Base-by-base conservation (phyloP, 2,329 filamentous ascomycete species). In the Phialophora tarda region DNA sequence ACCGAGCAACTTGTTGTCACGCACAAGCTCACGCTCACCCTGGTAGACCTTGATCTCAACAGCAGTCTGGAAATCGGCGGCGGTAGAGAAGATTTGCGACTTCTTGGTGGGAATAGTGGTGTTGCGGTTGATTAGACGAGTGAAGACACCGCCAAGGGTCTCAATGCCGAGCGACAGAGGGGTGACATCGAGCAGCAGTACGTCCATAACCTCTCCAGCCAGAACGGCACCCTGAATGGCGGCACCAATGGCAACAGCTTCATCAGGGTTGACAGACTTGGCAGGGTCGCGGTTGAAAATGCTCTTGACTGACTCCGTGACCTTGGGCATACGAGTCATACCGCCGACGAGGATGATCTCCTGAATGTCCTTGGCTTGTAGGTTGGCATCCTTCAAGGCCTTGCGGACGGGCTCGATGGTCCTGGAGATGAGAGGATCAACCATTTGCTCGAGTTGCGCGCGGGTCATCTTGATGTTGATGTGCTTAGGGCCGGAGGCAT, bases 1-100 rank as follows among this genome's bases (percentile, higher is more conserved):
- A 70, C 94, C 94, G 66, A 98, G 88, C 68, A 98, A 85, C 88
- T 98, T 98, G 91, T 98, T 98, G 85, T 98, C 94, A 78, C 89
- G 90, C 80, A 97, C 93, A 71, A 97, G 92, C 86, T 97, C 93
- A 91, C 94, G 94, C 88, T 98, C 94, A 86, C 94, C 94, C 89
- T 98, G 93, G 91, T 89, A 98, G 71, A 98, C 94, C 91, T 98
- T 97, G 86, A 98, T 98, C 86, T 97, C 93, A 77, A 98, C 94
- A 74, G 93, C 94, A 71, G 92, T 96, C 86, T 98, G 94, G 91
- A 96, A 97, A 81, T 98, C 94, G 73, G 94, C 93, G 62, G 93
- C 93, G 59, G 94, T 98, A 64, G 93, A 97, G 89, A 98, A 98
- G 78, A 93, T 89, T 84, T 97, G 93, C 12, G 93, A 97, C 86